These are phyloP conservation scores for Candida ascalaphidarum DNA, from an alignment of 805 yeast species.

Conservation along the genomic window DNA sequence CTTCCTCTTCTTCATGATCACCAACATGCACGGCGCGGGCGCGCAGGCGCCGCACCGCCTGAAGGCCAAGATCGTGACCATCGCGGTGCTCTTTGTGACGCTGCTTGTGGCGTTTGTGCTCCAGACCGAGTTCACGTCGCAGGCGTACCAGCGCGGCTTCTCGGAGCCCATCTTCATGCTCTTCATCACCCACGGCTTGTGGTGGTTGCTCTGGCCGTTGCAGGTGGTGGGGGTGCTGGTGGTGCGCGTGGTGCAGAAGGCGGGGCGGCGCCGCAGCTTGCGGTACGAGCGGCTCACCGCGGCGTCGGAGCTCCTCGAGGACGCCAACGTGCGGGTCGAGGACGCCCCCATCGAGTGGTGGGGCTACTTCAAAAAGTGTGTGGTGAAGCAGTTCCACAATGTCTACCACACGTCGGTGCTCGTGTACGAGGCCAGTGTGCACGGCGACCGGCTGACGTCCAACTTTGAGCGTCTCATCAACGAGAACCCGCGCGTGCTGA, in stretches of 20 bases:
- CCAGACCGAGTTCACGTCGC: slow-evolving; percentile 76
- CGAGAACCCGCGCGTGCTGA: slow-evolving; percentile 27
- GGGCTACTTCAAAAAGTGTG: slow-evolving; percentile 24
- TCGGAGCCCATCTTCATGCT: slow-evolving; percentile 62
- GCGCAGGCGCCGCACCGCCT: slow-evolving; percentile 18
- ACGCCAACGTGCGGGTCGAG: slow-evolving; percentile 4
- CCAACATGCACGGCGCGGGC: slow-evolving; percentile 8
- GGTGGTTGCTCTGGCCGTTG: slow-evolving; percentile 67
- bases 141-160: slow-evolving; percentile 50
- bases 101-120: slow-evolving; percentile 52
- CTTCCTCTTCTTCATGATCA: neutral
- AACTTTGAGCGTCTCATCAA: slow-evolving; percentile 26
- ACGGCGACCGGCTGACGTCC: slow-evolving; percentile 23
- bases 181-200: slow-evolving; percentile 68
- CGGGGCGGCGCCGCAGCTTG: neutral
- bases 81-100: slow-evolving; percentile 21
- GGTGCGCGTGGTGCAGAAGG: slow-evolving; percentile 17
- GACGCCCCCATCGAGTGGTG: slow-evolving; percentile 10
- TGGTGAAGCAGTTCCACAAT: slow-evolving; percentile 35
- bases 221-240: slow-evolving; percentile 47
- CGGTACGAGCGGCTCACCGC: slow-evolving; percentile 19
- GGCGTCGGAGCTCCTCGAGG: slow-evolving; percentile 19
- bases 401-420: slow-evolving; percentile 35
- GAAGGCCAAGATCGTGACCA: slow-evolving; percentile 27
- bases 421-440: slow-evolving; percentile 32